A percentile compares a stretch with the other conserved stretches of the same genome.
These are phyloP conservation scores for Citrus maxima DNA, from an alignment of 345 rosid genomes.

Conservation along the genomic window DNA sequence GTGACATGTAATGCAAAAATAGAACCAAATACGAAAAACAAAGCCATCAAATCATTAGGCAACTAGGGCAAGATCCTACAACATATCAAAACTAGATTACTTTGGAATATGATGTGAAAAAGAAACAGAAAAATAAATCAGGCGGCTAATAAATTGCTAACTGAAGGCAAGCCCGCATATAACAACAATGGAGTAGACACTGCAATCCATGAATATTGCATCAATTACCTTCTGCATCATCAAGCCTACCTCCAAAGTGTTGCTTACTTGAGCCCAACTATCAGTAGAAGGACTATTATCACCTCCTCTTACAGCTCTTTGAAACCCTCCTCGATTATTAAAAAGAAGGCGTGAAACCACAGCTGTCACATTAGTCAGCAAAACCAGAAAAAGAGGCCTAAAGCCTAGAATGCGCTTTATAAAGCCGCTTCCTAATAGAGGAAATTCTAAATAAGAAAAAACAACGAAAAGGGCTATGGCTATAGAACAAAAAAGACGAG, in stretches of 20 bases:
- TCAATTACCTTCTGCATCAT: slow-evolving; percentile 59
- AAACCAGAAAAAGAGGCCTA: slow-evolving; percentile 65
- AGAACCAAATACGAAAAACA: not conserved
- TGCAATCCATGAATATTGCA: slow-evolving; percentile 66
- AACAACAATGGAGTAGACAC: slow-evolving; percentile 53
- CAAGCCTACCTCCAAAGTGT: slow-evolving; percentile 57
- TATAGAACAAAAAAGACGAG: slow-evolving; percentile 49
- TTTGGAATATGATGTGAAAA: not conserved
- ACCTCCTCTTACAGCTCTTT: slow-evolving; percentile 25
- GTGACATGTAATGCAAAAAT: not conserved
- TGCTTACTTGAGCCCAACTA: slow-evolving; percentile 61
- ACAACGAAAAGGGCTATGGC: slow-evolving; percentile 49
- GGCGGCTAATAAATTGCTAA: slow-evolving; percentile 16
- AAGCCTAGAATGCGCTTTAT: slow-evolving; percentile 40
- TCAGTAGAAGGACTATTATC: slow-evolving; percentile 20
- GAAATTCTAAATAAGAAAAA: slow-evolving; percentile 51
- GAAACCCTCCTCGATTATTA: slow-evolving; percentile 21
- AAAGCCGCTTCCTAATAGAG: slow-evolving; percentile 37
- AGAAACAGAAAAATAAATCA: not conserved
- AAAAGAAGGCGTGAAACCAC: slow-evolving; percentile 43
- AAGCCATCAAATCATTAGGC: not conserved
- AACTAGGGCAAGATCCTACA: not conserved
- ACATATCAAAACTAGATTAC: not conserved
- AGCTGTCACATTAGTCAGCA: slow-evolving; percentile 58
- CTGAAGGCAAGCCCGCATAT: slow-evolving; percentile 52